Conservation (phyloP, 2,329 filamentous ascomycete genomes). For the Stagonosporopsis chrysanthemi region DNA sequence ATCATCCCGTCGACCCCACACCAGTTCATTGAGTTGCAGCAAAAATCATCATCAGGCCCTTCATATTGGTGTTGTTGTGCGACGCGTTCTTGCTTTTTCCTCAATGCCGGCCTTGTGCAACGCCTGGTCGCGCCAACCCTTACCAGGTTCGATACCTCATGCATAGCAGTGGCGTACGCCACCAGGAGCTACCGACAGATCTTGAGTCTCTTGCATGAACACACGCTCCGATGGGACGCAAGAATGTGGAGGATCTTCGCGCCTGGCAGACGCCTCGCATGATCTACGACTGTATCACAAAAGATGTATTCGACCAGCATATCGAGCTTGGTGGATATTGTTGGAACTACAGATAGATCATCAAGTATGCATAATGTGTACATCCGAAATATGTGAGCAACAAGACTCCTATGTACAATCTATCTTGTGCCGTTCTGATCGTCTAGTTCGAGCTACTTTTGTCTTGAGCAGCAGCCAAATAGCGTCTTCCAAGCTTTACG, state of each 20-base stretch:
- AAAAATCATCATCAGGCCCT: not conserved
- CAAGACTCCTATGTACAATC: not conserved
- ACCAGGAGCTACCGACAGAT: not conserved
- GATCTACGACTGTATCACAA: not conserved
- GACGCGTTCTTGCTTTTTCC: conserved; percentile 2
- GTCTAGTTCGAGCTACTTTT: not conserved
- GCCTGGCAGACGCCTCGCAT: conserved; percentile 17
- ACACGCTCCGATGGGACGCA: not conserved
- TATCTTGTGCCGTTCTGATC: not conserved
- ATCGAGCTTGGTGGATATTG: not conserved
- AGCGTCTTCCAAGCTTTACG: conserved; percentile 7
- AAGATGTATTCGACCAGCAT: not conserved
- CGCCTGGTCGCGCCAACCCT: not conserved
- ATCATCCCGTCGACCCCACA: not conserved
- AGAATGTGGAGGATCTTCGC: conserved; percentile 16
- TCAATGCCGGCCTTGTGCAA: conserved; percentile 5
- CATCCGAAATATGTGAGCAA: conserved; percentile 5
- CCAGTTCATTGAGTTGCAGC: not conserved
- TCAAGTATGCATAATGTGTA: not conserved
- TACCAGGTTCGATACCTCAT: not conserved
- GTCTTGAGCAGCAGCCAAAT: conserved; percentile 10
- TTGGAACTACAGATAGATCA: too few species aligned
- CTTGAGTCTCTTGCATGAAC: not conserved
- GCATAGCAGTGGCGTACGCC: conserved; percentile 2
- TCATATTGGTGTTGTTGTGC: conserved; percentile 1